A percentile compares a stretch with the other conserved stretches of the same genome.
Conservation (phyloP, 2,329 filamentous ascomycete species). For the Mollisia scopiformis region DNA sequence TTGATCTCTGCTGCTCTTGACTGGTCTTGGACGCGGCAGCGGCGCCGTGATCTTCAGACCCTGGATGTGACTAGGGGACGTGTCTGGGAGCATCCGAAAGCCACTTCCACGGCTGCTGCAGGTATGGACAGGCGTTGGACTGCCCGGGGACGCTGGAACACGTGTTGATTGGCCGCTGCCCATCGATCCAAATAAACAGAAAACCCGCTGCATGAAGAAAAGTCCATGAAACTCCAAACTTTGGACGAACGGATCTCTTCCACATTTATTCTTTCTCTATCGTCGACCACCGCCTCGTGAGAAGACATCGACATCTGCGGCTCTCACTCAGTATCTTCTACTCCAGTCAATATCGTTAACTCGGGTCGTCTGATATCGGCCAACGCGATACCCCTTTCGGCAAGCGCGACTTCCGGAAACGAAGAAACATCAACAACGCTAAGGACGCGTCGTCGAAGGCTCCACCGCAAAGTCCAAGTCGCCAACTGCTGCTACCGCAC, state of each 20-base stretch:
- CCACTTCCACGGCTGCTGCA: neutral
- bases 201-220: neutral
- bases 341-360: too few relatives aligned
- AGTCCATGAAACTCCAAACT: neutral
- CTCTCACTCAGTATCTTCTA: too few relatives aligned
- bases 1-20: neutral
- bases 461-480: neutral
- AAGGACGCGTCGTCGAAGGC: neutral
- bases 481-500: too few relatives aligned
- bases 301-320: too few relatives aligned
- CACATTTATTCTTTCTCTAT: too few relatives aligned
- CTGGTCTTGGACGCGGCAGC: neutral
- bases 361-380: too few relatives aligned
- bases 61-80: neutral
- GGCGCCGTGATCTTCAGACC: neutral
- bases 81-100: neutral
- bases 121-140: neutral
- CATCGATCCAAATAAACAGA: neutral
- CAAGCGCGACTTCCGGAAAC: neutral
- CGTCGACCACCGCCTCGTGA: too few relatives aligned
- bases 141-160: neutral
- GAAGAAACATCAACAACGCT: neutral
- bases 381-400: neutral
- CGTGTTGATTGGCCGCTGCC: slow-evolving; percentile 1
- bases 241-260: neutral